Conservation (phyloP, 805 yeast genomes). For the Pichia nakasei region DNA sequence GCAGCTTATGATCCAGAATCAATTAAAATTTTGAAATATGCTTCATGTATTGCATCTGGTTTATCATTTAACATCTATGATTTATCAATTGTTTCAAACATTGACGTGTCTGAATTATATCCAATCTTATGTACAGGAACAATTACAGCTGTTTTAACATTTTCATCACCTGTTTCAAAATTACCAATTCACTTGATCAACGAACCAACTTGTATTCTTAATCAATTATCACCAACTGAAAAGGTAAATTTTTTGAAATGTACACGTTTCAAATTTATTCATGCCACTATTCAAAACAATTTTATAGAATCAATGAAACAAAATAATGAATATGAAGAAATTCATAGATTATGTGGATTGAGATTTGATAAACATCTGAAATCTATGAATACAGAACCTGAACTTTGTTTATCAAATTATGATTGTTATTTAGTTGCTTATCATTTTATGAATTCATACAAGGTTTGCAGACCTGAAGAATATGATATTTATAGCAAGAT, state of each 20-base stretch:
- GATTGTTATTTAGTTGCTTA: conserved; percentile 31
- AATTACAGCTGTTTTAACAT: conserved; percentile 27
- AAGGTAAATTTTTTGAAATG: conserved; percentile 30
- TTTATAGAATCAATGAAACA: conserved; percentile 24
- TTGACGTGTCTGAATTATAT: conserved; percentile 27
- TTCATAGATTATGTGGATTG: conserved; percentile 35
- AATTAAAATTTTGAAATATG: conserved; percentile 27
- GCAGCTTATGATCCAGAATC: conserved; percentile 6
- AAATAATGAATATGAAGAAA: conserved; percentile 21
- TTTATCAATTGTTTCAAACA: conserved; percentile 30
- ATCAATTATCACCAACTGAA: conserved; percentile 19
- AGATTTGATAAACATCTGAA: conserved; percentile 25
- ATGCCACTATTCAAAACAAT: conserved; percentile 31
- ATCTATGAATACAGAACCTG: conserved; percentile 1
- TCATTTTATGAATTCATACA: conserved; percentile 31
- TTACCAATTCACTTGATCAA: conserved; percentile 35
- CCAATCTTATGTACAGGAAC: conserved; percentile 28
- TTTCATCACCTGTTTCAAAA: conserved; percentile 36
- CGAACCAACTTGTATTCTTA: conserved; percentile 10
- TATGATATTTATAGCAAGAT: conserved; percentile 28
- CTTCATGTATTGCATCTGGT: conserved; percentile 34
- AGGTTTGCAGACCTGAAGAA: conserved; percentile 30
- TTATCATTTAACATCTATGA: conserved; percentile 31
- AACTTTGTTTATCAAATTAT: neutral
- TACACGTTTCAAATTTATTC: conserved; percentile 32